These are phyloP conservation scores for Fomes fomentarius DNA, from an alignment of 1,284 basidiomycete genomes.

Conservation along the genomic window DNA sequence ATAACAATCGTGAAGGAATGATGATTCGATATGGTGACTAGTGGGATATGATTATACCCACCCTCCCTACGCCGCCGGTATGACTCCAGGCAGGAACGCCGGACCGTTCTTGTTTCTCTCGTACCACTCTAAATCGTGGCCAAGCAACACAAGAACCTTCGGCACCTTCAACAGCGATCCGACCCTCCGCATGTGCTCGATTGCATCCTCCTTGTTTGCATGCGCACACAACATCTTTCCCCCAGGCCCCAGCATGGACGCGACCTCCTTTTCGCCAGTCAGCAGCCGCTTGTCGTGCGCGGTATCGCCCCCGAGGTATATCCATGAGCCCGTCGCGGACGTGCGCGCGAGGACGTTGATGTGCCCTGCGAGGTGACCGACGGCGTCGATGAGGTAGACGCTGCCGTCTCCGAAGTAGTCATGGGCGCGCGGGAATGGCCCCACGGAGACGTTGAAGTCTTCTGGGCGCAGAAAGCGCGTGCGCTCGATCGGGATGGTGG, in stretches of 20 bases:
- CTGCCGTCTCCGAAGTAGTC: constrained; percentile 62
- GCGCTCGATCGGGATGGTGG: constrained; percentile 47
- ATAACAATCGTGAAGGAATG: no score
- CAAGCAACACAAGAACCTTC: constrained; percentile 49
- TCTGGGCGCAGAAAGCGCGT: constrained; percentile 39
- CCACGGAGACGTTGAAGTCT: constrained; percentile 40
- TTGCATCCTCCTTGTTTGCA: constrained; percentile 42
- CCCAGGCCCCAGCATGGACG: constrained; percentile 30
- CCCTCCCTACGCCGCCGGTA: not conserved
- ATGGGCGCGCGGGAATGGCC: constrained; percentile 51
- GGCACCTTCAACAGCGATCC: constrained; percentile 38
- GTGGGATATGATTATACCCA: not conserved
- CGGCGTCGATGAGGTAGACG: constrained; percentile 56
- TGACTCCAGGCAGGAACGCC: constrained; percentile 15
- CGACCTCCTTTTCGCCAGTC: constrained; percentile 47
- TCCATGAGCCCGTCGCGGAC: constrained; percentile 54
- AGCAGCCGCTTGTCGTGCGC: constrained; percentile 57
- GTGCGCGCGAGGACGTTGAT: constrained; percentile 59
- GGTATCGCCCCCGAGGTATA: constrained; percentile 58
- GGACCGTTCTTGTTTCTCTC: constrained; percentile 10
- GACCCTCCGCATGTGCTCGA: constrained; percentile 44
- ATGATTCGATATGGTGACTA: not conserved
- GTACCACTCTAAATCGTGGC: constrained; percentile 57
- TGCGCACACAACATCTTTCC: constrained; percentile 43
- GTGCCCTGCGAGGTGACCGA: constrained; percentile 56